These are phyloP conservation scores for Ceriops tagal DNA, from an alignment of 345 rosid species.

Conservation along the genomic window DNA sequence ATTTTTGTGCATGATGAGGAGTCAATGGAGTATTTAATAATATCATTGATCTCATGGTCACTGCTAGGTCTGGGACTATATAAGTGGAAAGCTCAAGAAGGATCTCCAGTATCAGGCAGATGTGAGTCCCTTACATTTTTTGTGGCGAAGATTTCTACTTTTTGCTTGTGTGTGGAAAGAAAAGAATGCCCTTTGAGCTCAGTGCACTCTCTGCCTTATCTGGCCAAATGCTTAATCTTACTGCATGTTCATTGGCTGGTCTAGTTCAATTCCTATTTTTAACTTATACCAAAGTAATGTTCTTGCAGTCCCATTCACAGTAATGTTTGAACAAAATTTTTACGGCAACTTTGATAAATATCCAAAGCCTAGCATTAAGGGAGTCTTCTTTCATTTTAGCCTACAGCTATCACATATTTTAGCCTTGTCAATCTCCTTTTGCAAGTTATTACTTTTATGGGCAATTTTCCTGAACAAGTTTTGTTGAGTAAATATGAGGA, in stretches of 20 bases:
- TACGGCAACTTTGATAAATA: neutral
- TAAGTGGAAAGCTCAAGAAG: slow-evolving; percentile 96
- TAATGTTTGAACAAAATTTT: neutral
- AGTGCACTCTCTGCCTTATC: too few relatives aligned
- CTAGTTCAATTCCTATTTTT: neutral
- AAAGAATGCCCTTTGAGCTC: neutral
- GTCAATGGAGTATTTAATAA: slow-evolving; percentile 22
- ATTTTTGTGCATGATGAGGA: slow-evolving; percentile 1
- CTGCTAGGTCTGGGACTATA: slow-evolving; percentile 89
- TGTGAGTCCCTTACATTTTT: slow-evolving; percentile 39
- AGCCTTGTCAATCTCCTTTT: neutral
- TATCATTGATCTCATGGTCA: slow-evolving; percentile 15
- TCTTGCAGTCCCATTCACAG: neutral
- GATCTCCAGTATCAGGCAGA: slow-evolving; percentile 98
- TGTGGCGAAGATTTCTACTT: neutral
- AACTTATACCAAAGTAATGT: neutral
- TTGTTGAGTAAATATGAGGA: too few relatives aligned
- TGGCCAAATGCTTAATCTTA: too few relatives aligned
- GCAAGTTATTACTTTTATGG: neutral
- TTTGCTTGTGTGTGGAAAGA: slow-evolving; percentile 1
- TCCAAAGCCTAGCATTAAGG: neutral
- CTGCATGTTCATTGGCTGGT: too few relatives aligned
- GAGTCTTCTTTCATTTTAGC: neutral
- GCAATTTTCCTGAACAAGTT: too few relatives aligned
- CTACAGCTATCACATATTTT: neutral